These are phyloP conservation scores for Croton laevigatus DNA, from an alignment of 441 rosid species.

Conservation along the genomic window DNA sequence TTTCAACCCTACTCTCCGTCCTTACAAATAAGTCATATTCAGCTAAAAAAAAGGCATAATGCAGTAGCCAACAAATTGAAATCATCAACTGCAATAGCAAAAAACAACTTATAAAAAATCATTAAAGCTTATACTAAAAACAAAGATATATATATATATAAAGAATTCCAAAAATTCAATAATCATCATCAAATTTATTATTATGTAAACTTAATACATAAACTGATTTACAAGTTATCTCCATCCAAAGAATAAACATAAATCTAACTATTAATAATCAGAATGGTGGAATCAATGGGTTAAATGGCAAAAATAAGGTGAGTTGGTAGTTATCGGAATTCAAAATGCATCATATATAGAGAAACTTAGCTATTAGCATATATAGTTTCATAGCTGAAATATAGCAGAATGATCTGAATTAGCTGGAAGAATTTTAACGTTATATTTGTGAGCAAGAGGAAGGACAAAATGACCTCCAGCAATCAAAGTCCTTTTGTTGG, in stretches of 20 bases:
- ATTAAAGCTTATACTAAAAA: no score
- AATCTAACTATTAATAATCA: background rate
- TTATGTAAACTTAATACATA: background rate
- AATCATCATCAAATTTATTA: no score
- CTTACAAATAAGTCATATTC: no score
- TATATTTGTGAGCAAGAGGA: constrained; percentile 85
- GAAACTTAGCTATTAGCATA: background rate
- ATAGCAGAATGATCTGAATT: constrained; percentile 98
- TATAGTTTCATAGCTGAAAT: constrained; percentile 61
- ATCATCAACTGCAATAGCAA: no score
- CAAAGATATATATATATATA: no score
- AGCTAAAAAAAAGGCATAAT: no score
- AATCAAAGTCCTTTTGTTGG: constrained; percentile 93
- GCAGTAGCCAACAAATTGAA: no score
- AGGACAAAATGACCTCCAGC: constrained; percentile 98
- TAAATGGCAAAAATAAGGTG: background rate
- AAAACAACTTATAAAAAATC: no score
- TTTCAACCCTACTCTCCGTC: no score
- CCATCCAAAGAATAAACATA: background rate
- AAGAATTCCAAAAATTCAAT: no score
- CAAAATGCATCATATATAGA: background rate
- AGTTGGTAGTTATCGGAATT: background rate
- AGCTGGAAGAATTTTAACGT: constrained; percentile 92
- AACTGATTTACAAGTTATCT: background rate
- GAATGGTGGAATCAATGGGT: background rate